A percentile compares a stretch with the other conserved stretches of the same genome.
Conservation (phyloP, 2,329 filamentous ascomycete species). For the Phyllosticta capitalensis region DNA sequence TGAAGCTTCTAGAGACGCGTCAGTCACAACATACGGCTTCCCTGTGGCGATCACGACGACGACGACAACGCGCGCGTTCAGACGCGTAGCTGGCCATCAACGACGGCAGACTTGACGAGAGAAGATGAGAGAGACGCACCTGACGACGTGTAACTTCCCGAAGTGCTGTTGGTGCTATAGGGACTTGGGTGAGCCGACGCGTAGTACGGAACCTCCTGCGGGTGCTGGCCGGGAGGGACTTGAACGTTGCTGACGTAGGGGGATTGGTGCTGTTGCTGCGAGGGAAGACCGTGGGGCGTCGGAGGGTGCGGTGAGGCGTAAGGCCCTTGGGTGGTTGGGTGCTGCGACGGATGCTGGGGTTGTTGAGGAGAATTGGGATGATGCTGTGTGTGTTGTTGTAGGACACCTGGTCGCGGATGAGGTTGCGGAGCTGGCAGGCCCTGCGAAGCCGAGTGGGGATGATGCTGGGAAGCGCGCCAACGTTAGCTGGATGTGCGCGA, state of each 20-base stretch:
- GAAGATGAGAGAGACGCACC: slow-evolving; percentile 20
- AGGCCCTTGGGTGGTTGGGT: slow-evolving; percentile 46
- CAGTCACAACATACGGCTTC: slow-evolving; percentile 16
- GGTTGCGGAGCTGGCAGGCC: slow-evolving; percentile 56
- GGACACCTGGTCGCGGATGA: slow-evolving; percentile 57
- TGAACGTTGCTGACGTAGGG: slow-evolving; percentile 61
- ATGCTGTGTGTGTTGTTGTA: slow-evolving; percentile 52
- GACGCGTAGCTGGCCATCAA: neutral
- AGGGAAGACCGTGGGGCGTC: slow-evolving; percentile 40
- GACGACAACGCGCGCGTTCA: neutral
- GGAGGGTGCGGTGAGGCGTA: slow-evolving; percentile 61
- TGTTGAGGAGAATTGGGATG: slow-evolving; percentile 55
- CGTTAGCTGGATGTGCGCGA: slow-evolving; percentile 12
- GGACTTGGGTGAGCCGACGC: slow-evolving; percentile 61
- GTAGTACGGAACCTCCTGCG: slow-evolving; percentile 63
- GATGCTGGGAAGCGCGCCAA: slow-evolving; percentile 49
- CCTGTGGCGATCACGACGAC: neutral
- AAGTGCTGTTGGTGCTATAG: slow-evolving; percentile 73
- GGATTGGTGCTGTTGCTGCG: slow-evolving; percentile 38
- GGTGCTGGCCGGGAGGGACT: slow-evolving; percentile 50
- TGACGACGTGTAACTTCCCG: slow-evolving; percentile 76
- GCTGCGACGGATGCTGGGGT: slow-evolving; percentile 44
- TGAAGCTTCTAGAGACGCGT: slow-evolving; percentile 63
- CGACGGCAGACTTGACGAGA: neutral
- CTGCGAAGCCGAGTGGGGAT: slow-evolving; percentile 63